These are phyloP conservation scores for Kurtzmaniella quercitrusa DNA, from an alignment of 1,139 yeast genomes.

Conservation along the genomic window DNA sequence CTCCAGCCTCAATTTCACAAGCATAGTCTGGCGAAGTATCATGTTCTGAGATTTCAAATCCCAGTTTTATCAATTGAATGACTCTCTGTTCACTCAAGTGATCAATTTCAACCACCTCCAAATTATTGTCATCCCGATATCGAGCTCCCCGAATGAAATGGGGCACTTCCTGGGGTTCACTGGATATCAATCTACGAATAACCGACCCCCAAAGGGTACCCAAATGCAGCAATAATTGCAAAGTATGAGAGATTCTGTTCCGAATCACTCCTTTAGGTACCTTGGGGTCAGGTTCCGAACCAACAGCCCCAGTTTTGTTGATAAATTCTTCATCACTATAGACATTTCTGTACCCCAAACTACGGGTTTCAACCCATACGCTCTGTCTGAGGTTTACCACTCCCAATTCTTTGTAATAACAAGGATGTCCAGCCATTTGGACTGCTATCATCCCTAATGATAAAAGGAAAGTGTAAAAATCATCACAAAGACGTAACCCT, in stretches of 20 bases:
- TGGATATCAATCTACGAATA: background rate
- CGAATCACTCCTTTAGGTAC: background rate
- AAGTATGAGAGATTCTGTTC: background rate
- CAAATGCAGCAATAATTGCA: background rate
- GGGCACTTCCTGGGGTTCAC: background rate
- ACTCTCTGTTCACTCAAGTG: background rate
- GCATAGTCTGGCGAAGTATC: constrained; percentile 2
- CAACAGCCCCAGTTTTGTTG: background rate
- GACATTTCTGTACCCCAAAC: constrained; percentile 17
- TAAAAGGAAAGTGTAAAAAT: constrained; percentile 59
- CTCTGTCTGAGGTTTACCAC: constrained; percentile 41
- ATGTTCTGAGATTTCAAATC: background rate
- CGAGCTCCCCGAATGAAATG: background rate
- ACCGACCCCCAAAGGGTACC: background rate
- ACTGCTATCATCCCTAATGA: constrained; percentile 61
- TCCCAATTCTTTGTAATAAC: constrained; percentile 59
- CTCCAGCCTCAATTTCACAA: background rate
- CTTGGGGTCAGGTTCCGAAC: background rate
- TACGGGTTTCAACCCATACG: constrained; percentile 57
- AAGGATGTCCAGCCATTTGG: constrained; percentile 61
- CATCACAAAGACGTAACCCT: constrained; percentile 44
- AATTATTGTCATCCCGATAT: background rate
- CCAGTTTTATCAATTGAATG: background rate
- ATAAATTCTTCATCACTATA: background rate
- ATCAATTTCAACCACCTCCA: background rate